Conservation (phyloP, 108 stramenopile genomes). For the Skeletonema potamos region DNA sequence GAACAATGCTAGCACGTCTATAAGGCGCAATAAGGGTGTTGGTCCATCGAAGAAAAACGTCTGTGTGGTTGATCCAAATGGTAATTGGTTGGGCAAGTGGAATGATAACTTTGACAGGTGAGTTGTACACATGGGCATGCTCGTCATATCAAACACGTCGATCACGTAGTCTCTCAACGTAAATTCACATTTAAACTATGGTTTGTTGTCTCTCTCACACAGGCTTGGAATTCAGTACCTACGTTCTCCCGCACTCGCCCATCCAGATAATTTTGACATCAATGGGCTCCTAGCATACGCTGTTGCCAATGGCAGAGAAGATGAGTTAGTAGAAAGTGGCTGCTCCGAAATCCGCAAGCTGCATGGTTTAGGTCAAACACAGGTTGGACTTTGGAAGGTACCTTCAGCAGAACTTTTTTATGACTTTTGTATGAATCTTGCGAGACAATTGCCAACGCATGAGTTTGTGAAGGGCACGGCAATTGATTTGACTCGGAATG, state of each 20-base stretch:
- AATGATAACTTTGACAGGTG: constrained; percentile 47
- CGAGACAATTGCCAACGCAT: constrained; percentile 23
- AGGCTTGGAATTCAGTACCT: constrained; percentile 55
- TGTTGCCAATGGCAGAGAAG: constrained; percentile 37
- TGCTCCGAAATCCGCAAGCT: constrained; percentile 44
- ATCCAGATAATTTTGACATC: constrained; percentile 62
- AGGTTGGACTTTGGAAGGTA: constrained; percentile 70
- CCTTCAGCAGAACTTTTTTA: constrained; percentile 58
- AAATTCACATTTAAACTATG: neutral
- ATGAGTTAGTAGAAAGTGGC: constrained; percentile 58
- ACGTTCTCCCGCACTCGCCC: constrained; percentile 70
- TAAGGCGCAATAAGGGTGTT: neutral
- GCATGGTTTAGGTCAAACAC: constrained; percentile 46
- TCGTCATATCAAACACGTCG: neutral
- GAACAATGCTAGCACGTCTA: constrained; percentile 1
- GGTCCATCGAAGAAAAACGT: constrained; percentile 18
- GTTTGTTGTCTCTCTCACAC: neutral
- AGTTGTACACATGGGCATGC: neutral
- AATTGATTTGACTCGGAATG: constrained; percentile 23
- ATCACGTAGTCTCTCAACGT: neutral
- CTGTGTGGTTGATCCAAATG: constrained; percentile 61
- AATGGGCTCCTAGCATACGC: constrained; percentile 64
- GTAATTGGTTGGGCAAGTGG: constrained; percentile 56
- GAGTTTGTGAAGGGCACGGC: constrained; percentile 37
- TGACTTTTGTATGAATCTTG: constrained; percentile 67